Conservation (phyloP, 345 rosid genomes). For the Bruguiera gymnorhiza region DNA sequence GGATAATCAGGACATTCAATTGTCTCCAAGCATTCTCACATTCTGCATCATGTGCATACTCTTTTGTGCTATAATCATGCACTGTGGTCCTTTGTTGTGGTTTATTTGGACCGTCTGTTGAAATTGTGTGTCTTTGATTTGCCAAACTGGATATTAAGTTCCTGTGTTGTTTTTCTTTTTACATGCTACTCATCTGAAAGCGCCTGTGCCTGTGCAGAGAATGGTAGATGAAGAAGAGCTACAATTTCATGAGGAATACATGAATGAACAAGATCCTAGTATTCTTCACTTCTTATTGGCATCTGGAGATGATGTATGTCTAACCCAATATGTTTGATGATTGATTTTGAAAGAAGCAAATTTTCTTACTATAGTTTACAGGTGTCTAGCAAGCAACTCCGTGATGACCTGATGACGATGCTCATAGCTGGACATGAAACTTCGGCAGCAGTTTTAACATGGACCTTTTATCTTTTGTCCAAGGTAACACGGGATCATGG, state of each 20-base stretch:
- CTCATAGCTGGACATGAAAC: slow-evolving; percentile 99
- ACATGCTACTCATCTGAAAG: not conserved
- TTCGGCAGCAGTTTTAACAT: slow-evolving; percentile 90
- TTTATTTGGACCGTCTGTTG: not conserved
- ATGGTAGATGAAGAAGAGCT: slow-evolving; percentile 94
- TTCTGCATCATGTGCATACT: too few relatives aligned
- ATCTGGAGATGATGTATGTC: slow-evolving; percentile 83
- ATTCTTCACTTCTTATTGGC: slow-evolving; percentile 94
- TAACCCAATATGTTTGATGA: slow-evolving; percentile 7
- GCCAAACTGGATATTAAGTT: not conserved
- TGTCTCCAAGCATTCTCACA: too few relatives aligned
- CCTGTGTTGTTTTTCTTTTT: not conserved
- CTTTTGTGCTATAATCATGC: too few relatives aligned
- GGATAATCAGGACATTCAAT: too few relatives aligned
- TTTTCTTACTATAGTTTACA: slow-evolving; percentile 30
- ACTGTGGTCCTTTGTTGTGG: not conserved
- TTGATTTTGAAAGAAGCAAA: slow-evolving; percentile 13
- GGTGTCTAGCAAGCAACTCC: slow-evolving; percentile 96
- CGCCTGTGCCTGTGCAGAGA: slow-evolving; percentile 43
- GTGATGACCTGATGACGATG: slow-evolving; percentile 97
- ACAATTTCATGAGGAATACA: slow-evolving; percentile 83
- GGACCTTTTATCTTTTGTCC: slow-evolving; percentile 91
- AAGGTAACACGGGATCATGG: slow-evolving; percentile 38
- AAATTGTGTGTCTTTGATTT: too few relatives aligned
- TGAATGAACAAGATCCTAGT: slow-evolving; percentile 96